Base-by-base conservation (phyloP, 208 protist genomes). In the Trypanosoma brucei region DNA sequence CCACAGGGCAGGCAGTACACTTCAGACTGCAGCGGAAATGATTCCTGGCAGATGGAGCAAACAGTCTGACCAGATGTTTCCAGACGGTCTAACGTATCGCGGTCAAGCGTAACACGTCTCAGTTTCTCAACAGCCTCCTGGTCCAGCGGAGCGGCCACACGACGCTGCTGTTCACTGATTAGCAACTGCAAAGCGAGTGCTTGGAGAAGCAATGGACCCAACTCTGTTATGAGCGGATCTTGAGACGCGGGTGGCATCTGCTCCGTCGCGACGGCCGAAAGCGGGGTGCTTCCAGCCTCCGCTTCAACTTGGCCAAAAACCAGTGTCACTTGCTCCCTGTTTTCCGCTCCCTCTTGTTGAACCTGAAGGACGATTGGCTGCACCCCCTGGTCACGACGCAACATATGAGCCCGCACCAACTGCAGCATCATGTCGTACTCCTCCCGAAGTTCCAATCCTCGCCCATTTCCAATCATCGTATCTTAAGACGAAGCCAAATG, bases 1-100 rank as follows among this genome's bases (percentile, higher is more conserved):
- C 81, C 72, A 62, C 84, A 91, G 40, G 84, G 84, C 8, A 91
- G 77, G n/a, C 76, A 64, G 42, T 74, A 79, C 14, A 87, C 73
- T 11, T 79, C 59, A n/a, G 35, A 30, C 42, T 48, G 50, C 13
- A 30, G 36, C 33, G 38, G 11, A 64, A 79, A 79, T 33, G 48
- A 31, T n/a, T 79, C 74, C 42, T 72, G 68, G 59, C 74, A 79
- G 31, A 79, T 72, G 22, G 68, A 75, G 48, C 74, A 79, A 2
- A 75, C 49, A 22, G 46, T 30, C 56, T 60, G 58, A 2, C 52
- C 62, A n/a, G 65, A 59, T 33, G 22, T 3, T 39, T 68, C 69
- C 1, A 75, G 60, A 9, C 45, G 69, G 11, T 22, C 45, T 3
- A 69, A 14, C 39, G 64, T 64, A 2, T 68, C 63, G 48, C 7